Percentiles rank a stretch among this genome's conserved stretches.
phyloP scores from a whole-genome alignment of 192 early-diverging fungal species.

The Glomus cerebriforme region DNA sequence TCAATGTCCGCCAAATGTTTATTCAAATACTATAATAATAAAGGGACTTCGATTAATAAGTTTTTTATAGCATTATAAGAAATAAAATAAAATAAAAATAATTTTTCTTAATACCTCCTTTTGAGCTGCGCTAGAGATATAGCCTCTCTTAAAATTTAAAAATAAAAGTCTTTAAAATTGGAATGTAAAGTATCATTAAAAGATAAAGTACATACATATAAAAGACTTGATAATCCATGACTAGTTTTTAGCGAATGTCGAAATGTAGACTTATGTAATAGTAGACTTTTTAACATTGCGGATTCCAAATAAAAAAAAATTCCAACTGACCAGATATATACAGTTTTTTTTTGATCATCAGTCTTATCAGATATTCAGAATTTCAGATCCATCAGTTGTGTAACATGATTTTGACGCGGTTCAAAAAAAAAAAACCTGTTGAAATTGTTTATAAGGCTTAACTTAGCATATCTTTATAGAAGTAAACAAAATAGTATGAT shows the following conservation, averaged over 20 bases:
- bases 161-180: neutral
- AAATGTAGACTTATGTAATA: neutral
- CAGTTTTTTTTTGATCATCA: too few relatives aligned
- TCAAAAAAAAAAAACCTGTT: too few relatives aligned
- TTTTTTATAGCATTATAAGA: neutral
- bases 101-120: constrained; percentile 14
- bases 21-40: constrained; percentile 67
- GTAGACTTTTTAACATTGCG: neutral
- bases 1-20: constrained; percentile 72
- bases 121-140: constrained; percentile 18
- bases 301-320: too few relatives aligned
- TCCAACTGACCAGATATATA: too few relatives aligned
- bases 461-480: too few relatives aligned
- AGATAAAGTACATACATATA: neutral
- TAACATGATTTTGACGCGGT: too few relatives aligned
- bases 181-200: neutral
- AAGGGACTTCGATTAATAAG: neutral
- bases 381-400: too few relatives aligned
- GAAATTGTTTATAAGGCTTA: too few relatives aligned
- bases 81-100: neutral
- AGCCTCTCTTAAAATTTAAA: constrained; percentile 6
- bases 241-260: neutral
- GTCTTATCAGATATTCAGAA: too few relatives aligned
- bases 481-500: too few relatives aligned
- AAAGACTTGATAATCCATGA: neutral